Evolutionary conservation across 2,329 filamentous ascomycete genomes (phyloP).

Genomic region (Aspergillus intermedius): DNA sequence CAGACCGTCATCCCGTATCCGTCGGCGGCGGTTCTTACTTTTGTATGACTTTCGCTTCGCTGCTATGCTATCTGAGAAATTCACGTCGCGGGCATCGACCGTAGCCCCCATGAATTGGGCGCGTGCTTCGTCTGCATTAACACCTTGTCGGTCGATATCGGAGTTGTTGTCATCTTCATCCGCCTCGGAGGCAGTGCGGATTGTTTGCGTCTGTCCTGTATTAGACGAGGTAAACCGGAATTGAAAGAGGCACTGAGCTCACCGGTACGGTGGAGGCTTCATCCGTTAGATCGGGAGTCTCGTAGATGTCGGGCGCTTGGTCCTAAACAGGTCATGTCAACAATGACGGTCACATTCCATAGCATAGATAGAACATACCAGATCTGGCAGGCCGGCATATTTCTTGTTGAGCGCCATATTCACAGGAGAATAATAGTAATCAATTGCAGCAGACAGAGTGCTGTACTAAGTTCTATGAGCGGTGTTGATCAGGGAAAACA

Average conservation of each 20-base stretch:
- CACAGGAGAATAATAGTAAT: not conserved
- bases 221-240: not conserved
- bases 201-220: conserved; percentile 37
- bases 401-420: conserved; percentile 70
- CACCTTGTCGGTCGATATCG: conserved; percentile 66
- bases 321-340: conserved; percentile 52
- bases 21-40: conserved; percentile 60
- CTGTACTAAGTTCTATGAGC: not conserved
- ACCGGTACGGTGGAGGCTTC: conserved; percentile 81
- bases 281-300: conserved; percentile 87
- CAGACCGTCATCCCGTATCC: conserved; percentile 39
- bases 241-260: conserved; percentile 25
- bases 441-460: not conserved
- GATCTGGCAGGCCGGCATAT: conserved; percentile 72
- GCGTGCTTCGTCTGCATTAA: conserved; percentile 74
- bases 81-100: conserved; percentile 69
- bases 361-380: conserved; percentile 48
- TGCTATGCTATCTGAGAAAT: conserved; percentile 84
- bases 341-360: not conserved
- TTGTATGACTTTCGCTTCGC: conserved; percentile 79
- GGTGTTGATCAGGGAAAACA: not conserved
- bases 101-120: conserved; percentile 68
- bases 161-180: conserved; percentile 52
- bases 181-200: conserved; percentile 52
- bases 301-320: conserved; percentile 89